phyloP scores from a whole-genome alignment of 2,329 filamentous ascomycete species.

The Clonostachys solani region DNA sequence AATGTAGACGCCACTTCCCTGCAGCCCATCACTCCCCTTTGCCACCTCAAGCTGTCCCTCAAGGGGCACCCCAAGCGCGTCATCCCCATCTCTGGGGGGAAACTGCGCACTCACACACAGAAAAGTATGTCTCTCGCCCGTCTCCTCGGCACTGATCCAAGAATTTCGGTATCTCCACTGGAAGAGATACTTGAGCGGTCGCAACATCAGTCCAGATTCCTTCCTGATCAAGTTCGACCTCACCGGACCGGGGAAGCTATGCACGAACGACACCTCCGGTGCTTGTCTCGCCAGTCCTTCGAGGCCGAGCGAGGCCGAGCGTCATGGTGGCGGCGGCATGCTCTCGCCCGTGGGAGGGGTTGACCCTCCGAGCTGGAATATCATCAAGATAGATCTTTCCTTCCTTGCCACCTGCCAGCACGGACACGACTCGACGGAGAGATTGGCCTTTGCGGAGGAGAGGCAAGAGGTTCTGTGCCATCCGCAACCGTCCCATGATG shows the following conservation, averaged over 20 bases:
- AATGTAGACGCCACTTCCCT: slow-evolving; percentile 15
- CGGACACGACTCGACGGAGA: slow-evolving; percentile 14
- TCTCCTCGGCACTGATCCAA: slow-evolving; percentile 11
- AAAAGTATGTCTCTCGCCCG: slow-evolving; percentile 15
- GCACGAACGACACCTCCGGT: slow-evolving; percentile 17
- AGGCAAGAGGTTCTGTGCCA: slow-evolving; percentile 53
- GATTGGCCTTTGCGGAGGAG: slow-evolving; percentile 27
- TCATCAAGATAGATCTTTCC: slow-evolving; percentile 13
- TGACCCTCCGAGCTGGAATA: slow-evolving; percentile 11
- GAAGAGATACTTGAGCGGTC: slow-evolving; percentile 2
- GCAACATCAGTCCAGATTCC: slow-evolving; percentile 11
- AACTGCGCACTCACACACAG: slow-evolving; percentile 11
- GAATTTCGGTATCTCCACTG: slow-evolving; percentile 3
- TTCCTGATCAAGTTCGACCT: slow-evolving; percentile 14
- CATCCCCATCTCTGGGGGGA: slow-evolving; percentile 4
- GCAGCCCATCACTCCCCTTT: slow-evolving; percentile 9
- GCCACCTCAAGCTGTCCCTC: slow-evolving; percentile 1
- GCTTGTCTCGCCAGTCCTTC: slow-evolving; percentile 13
- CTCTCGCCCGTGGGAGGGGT: slow-evolving; percentile 10
- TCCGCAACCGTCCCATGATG: slow-evolving; percentile 54
- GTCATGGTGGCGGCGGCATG: slow-evolving; percentile 14
- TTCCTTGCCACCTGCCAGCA: slow-evolving; percentile 15
- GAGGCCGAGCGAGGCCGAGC: slow-evolving; percentile 14
- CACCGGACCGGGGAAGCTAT: slow-evolving; percentile 20
- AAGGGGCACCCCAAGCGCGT: background rate